Conservation (phyloP, 2,329 filamentous ascomycete species). For the Arthrobotrys conoides region DNA sequence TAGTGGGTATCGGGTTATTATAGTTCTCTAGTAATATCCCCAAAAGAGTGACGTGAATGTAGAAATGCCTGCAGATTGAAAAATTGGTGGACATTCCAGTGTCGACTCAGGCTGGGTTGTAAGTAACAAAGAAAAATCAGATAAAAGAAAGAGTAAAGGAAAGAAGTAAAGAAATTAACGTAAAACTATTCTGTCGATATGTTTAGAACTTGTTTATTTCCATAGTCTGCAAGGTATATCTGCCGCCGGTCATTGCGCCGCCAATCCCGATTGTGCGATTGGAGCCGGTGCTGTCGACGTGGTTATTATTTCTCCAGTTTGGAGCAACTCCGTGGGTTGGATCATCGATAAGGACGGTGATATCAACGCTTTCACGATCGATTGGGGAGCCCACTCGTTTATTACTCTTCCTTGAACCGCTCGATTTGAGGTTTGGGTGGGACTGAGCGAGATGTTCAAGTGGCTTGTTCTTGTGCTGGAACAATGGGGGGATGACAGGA, state of each 20-base stretch:
- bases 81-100: constrained; percentile 51
- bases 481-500: constrained; percentile 50
- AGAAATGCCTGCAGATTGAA: constrained; percentile 30
- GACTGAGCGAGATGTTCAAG: constrained; percentile 15
- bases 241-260: constrained; percentile 56
- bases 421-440: constrained; percentile 26
- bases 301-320: constrained; percentile 40
- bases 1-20: constrained; percentile 11
- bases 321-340: constrained; percentile 22
- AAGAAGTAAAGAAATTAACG: background rate
- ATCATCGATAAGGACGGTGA: constrained; percentile 53
- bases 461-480: constrained; percentile 54
- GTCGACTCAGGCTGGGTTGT: constrained; percentile 29
- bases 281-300: constrained; percentile 19
- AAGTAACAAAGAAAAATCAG: background rate
- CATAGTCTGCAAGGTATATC: constrained; percentile 58
- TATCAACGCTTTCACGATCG: constrained; percentile 55
- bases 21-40: constrained; percentile 5
- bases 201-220: constrained; percentile 58
- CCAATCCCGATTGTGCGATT: constrained; percentile 46
- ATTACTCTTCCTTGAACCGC: constrained; percentile 10
- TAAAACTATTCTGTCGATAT: background rate
- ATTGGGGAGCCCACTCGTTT: constrained; percentile 23
- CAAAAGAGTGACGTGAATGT: background rate
- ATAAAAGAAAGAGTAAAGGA: constrained; percentile 1